phyloP scores from a whole-genome alignment of 257 asterid genomes.

The Solanum tarijense region DNA sequence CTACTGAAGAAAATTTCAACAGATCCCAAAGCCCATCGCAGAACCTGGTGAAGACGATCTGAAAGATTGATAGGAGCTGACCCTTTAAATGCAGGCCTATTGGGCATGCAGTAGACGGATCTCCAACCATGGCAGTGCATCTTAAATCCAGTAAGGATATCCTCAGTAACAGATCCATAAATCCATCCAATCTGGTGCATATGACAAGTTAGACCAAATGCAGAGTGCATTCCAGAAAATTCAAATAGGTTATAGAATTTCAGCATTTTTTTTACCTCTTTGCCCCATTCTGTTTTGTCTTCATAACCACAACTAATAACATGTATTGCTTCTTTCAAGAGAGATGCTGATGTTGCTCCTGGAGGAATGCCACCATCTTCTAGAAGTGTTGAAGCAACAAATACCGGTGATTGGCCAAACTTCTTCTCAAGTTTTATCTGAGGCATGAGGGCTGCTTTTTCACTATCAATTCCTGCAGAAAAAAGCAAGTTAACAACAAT shows the following conservation, averaged over 20 bases:
- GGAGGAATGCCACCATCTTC: slow-evolving; percentile 88
- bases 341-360: slow-evolving; percentile 87
- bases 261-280: slow-evolving; percentile 45
- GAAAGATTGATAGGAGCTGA: slow-evolving; percentile 96
- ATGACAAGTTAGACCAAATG: slow-evolving; percentile 1
- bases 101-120: slow-evolving; percentile 89
- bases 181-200: slow-evolving; percentile 83
- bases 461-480: slow-evolving; percentile 65
- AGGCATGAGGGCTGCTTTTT: slow-evolving; percentile 73
- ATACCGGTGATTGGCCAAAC: slow-evolving; percentile 91
- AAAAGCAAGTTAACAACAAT: background rate
- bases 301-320: slow-evolving; percentile 96
- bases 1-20: slow-evolving; percentile 84
- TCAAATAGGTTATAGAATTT: background rate
- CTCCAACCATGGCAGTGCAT: slow-evolving; percentile 99
- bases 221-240: background rate
- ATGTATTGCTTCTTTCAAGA: slow-evolving; percentile 93
- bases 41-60: slow-evolving; percentile 95
- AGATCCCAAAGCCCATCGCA: slow-evolving; percentile 97
- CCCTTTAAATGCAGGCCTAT: slow-evolving; percentile 80
- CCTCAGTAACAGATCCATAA: slow-evolving; percentile 95
- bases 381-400: slow-evolving; percentile 74
- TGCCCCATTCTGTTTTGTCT: slow-evolving; percentile 98
- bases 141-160: slow-evolving; percentile 92
- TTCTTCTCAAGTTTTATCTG: slow-evolving; percentile 81